Evolutionary conservation across 2,329 filamentous ascomycete species (phyloP).

Genomic region (Ophiostoma triangulosporum): DNA sequence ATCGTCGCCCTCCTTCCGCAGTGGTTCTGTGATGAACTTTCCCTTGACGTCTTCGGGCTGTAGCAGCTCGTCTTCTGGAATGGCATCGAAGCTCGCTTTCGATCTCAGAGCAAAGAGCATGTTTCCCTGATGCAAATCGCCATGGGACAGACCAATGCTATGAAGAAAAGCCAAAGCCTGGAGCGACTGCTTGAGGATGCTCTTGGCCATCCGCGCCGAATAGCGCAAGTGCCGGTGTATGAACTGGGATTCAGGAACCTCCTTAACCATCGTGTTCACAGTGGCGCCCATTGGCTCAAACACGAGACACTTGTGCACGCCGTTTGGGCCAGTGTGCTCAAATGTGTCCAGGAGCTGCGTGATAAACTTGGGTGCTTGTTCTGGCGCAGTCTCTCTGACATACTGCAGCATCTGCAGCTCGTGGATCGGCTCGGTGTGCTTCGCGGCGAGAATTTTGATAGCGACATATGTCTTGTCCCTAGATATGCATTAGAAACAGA

Average conservation of each 20-base stretch:
- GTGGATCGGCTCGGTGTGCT: not conserved
- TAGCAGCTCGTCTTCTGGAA: not conserved
- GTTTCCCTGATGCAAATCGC: constrained; percentile 11
- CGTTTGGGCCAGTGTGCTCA: constrained; percentile 1
- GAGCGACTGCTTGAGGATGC: not conserved
- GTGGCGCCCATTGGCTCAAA: constrained; percentile 5
- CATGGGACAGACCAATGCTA: constrained; percentile 7
- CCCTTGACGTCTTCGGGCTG: not conserved
- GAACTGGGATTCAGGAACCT: not conserved
- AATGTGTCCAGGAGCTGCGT: constrained; percentile 2
- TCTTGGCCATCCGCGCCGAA: constrained; percentile 2
- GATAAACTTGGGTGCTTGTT: not conserved
- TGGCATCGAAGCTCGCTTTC: not conserved
- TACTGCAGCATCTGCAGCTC: not conserved
- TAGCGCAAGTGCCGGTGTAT: not conserved
- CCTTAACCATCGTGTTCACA: not conserved
- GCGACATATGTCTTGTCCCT: not conserved
- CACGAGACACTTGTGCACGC: constrained; percentile 6
- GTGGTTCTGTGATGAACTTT: not conserved
- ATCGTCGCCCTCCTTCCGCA: not conserved
- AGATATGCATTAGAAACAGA: not conserved
- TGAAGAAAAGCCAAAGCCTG: constrained; percentile 7
- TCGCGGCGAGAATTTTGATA: not conserved
- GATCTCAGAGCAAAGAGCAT: constrained; percentile 15
- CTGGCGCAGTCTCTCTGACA: not conserved